A percentile compares a stretch with the other conserved stretches of the same genome.
Evolutionary conservation across 805 yeast genomes (phyloP).

Genomic region (Pichia pseudocactophila): DNA sequence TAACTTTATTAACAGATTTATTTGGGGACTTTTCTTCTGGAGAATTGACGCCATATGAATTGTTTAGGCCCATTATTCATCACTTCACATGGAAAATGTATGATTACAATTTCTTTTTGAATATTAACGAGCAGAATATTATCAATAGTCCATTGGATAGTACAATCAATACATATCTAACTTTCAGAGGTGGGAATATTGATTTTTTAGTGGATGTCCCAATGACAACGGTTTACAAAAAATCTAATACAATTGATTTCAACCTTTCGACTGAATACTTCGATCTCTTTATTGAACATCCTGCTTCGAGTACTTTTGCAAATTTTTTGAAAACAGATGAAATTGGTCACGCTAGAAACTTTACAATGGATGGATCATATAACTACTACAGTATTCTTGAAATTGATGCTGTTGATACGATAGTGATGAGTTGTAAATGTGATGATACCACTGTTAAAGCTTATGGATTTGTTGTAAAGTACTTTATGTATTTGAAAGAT

Average conservation of each 20-base stretch:
- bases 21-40: constrained; percentile 71
- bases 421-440: constrained; percentile 56
- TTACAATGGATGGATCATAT: constrained; percentile 57
- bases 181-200: constrained; percentile 59
- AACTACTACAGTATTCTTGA: constrained; percentile 51
- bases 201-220: constrained; percentile 48
- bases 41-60: constrained; percentile 60
- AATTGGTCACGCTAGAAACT: constrained; percentile 60
- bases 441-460: constrained; percentile 59
- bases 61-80: constrained; percentile 66
- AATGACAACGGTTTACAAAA: constrained; percentile 41
- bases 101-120: constrained; percentile 55
- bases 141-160: constrained; percentile 83
- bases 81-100: constrained; percentile 48
- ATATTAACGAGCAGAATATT: constrained; percentile 81
- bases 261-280: constrained; percentile 47
- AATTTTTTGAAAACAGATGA: constrained; percentile 56
- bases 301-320: constrained; percentile 85
- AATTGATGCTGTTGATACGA: constrained; percentile 59
- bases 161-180: constrained; percentile 66
- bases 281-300: constrained; percentile 60
- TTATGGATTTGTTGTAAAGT: constrained; percentile 73
- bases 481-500: constrained; percentile 66
- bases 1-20: constrained; percentile 62
- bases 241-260: constrained; percentile 44